Evolutionary conservation across 257 asterid species (phyloP), one percentile per base, ranked within the genome.

Genomic region (Datura wrightii): DNA sequence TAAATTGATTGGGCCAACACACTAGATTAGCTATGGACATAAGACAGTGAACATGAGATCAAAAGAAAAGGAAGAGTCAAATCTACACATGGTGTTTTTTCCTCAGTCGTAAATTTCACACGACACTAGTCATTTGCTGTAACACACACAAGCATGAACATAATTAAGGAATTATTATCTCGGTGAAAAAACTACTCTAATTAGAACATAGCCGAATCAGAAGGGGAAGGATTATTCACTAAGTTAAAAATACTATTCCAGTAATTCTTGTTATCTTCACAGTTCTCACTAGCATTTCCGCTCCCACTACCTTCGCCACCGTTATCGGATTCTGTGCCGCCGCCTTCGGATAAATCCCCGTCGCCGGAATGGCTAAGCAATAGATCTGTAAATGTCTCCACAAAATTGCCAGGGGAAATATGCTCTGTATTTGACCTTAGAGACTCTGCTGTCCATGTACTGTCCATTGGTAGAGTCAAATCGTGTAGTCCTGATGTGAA

Each of bases 241-340:
- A 95, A 85, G 87, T 92, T 90, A 37, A 95, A 93, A 86, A 95
- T 93, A 87, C 93, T 93, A 80, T 92, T 93, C 98, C 98, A 95
- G 82, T 95, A 95, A 78, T 92, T 92, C 93, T 92, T 94, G 83
- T 90, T 90, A 81, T 92, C 98, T 71, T 90, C 98, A 54, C 84
- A 86, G 60, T 88, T 90, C 79, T 89, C 96, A 48, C 90, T 89
- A 3, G 62, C 80, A 5, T 84, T 83, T 24, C 82, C 86, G 34
- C 80, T 52, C 67, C 80, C 85, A 9, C 81, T 48, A 2, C 85
- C 80, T 24, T 50, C 87, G 63, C 90, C 48, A 67, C 87, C 89
- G 79, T 85, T 90, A 24, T 91, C 97, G 9, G 95, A 85, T 2
- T 91, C 97, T 31, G 84, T 59, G n/a, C 90, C 90, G 31, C 92